Evolutionary conservation across 2,329 filamentous ascomycete genomes (phyloP).

Genomic region (Diplocarpon mali): DNA sequence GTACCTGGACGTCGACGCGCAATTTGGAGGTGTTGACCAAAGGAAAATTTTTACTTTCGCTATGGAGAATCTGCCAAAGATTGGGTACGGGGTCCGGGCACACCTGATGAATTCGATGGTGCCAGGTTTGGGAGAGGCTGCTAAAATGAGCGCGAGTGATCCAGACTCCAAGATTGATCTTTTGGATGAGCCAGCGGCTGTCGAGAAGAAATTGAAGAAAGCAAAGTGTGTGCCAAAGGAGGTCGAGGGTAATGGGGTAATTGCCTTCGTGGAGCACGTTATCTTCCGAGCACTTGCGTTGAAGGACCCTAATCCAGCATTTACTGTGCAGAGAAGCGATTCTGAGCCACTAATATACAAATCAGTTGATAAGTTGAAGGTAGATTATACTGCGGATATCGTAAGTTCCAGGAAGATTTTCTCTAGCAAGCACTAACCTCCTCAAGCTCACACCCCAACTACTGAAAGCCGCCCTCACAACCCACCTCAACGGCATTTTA

Average conservation of each 20-base stretch:
- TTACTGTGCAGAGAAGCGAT: conserved; percentile 59
- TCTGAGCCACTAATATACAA: conserved; percentile 70
- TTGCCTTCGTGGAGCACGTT: conserved; percentile 80
- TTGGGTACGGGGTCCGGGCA: conserved; percentile 67
- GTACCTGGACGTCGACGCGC: conserved; percentile 74
- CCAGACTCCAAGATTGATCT: conserved; percentile 83
- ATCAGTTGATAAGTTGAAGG: conserved; percentile 61
- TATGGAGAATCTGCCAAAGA: conserved; percentile 70
- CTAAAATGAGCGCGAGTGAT: conserved; percentile 77
- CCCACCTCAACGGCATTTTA: conserved; percentile 62
- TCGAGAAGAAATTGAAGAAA: conserved; percentile 78
- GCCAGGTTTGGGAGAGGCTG: conserved; percentile 64
- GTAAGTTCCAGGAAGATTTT: conserved; percentile 35
- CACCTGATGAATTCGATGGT: conserved; percentile 84
- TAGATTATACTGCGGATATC: conserved; percentile 70
- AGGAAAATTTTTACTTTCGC: conserved; percentile 82
- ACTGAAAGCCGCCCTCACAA: conserved; percentile 73
- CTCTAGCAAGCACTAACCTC: conserved; percentile 18
- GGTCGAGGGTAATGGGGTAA: conserved; percentile 74
- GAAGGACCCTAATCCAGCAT: conserved; percentile 44
- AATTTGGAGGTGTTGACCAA: conserved; percentile 83
- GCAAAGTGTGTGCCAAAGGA: conserved; percentile 66
- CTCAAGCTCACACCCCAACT: conserved; percentile 67
- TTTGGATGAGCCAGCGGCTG: conserved; percentile 64
- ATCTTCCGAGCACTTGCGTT: conserved; percentile 68